Conservation (phyloP, 2,329 filamentous ascomycete genomes). For the Gremmenia infestans region DNA sequence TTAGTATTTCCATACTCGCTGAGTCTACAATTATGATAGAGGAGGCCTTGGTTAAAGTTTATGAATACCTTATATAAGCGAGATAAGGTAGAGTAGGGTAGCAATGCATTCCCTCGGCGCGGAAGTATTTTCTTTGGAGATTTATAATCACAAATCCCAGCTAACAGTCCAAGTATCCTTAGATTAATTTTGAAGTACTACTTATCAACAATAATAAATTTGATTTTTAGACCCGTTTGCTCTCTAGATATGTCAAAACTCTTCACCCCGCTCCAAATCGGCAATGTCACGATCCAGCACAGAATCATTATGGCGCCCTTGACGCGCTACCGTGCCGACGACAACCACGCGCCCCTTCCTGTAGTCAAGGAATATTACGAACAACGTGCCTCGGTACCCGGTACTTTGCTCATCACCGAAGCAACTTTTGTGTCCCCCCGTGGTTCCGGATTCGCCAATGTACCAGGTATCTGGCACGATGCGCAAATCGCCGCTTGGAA, state of each 20-base stretch:
- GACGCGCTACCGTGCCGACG: constrained; percentile 47
- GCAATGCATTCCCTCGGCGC: too few species aligned
- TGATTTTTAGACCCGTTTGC: too few species aligned
- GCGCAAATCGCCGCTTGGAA: constrained; percentile 57
- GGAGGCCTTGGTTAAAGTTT: too few species aligned
- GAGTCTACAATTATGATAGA: too few species aligned
- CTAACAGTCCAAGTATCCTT: too few species aligned
- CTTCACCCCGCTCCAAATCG: constrained; percentile 41
- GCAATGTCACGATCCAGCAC: constrained; percentile 37
- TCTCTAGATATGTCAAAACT: constrained; percentile 23
- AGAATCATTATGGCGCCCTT: constrained; percentile 52
- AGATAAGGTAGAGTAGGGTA: too few species aligned
- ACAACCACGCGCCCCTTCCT: constrained; percentile 41
- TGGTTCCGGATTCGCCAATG: constrained; percentile 44
- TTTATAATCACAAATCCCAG: too few species aligned
- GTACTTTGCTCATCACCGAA: constrained; percentile 53
- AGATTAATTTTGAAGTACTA: too few species aligned
- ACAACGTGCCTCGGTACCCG: constrained; percentile 44
- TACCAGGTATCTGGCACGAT: constrained; percentile 52
- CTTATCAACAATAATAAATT: too few species aligned
- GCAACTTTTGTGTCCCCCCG: constrained; percentile 47
- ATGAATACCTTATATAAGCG: too few species aligned
- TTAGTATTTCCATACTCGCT: too few species aligned
- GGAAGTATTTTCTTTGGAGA: too few species aligned
- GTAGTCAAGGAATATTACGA: constrained; percentile 47